Evolutionary conservation across 768 basidiomycete genomes (phyloP).

Genomic region (Galerina marginata): DNA sequence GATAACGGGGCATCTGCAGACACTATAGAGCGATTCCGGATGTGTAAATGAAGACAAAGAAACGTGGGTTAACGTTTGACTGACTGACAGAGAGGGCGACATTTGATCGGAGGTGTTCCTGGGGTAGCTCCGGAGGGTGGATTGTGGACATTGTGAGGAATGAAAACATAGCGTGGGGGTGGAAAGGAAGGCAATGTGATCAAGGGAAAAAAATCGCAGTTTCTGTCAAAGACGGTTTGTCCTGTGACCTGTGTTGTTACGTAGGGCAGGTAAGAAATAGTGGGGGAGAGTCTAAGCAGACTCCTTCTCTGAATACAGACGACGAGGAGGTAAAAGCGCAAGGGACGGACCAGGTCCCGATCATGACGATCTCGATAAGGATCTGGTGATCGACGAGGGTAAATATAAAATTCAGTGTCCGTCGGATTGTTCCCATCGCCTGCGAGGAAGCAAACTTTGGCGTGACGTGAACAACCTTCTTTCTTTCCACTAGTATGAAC

Average conservation of each 20-base stretch:
- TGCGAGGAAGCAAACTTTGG: not conserved
- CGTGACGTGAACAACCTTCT: slow-evolving; percentile 5
- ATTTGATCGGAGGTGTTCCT: no score
- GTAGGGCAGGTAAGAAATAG: not conserved
- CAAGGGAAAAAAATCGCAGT: slow-evolving; percentile 9
- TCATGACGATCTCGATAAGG: slow-evolving; percentile 22
- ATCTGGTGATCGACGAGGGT: slow-evolving; percentile 27
- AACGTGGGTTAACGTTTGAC: no score
- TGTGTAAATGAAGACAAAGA: no score
- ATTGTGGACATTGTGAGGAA: no score
- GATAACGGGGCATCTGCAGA: no score
- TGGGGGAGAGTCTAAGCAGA: not conserved
- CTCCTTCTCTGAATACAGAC: no score
- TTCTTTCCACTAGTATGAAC: slow-evolving; percentile 46
- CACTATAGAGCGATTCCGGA: no score
- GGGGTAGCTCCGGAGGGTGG: no score
- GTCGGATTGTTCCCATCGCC: slow-evolving; percentile 20
- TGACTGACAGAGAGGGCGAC: no score
- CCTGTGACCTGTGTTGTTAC: not conserved
- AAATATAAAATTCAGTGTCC: slow-evolving; percentile 17
- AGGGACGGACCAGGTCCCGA: not conserved
- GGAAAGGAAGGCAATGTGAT: not conserved
- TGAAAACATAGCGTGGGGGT: no score
- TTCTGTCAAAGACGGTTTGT: slow-evolving; percentile 8
- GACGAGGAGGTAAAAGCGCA: not conserved